These are phyloP conservation scores for Fusarium coicis DNA, from an alignment of 2,329 filamentous ascomycete genomes.

Conservation along the genomic window DNA sequence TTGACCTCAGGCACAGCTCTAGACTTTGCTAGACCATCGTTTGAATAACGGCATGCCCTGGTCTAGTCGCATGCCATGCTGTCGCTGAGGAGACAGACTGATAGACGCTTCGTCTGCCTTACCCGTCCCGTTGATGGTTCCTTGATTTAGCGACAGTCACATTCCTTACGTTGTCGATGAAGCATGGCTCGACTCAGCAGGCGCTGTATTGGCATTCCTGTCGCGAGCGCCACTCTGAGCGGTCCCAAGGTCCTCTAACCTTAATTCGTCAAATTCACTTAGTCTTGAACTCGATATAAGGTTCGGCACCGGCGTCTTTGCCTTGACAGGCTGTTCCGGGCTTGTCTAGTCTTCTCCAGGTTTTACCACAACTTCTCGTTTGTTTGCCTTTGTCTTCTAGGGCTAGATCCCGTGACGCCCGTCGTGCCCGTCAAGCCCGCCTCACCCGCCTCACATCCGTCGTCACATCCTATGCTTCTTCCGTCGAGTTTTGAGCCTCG, in stretches of 20 bases:
- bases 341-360: slow-evolving; percentile 28
- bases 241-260: slow-evolving; percentile 29
- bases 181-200: slow-evolving; percentile 21
- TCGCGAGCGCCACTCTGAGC: slow-evolving; percentile 27
- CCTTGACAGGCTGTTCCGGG: slow-evolving; percentile 18
- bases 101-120: slow-evolving; percentile 24
- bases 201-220: slow-evolving; percentile 34
- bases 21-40: slow-evolving; percentile 15
- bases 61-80: slow-evolving; percentile 16
- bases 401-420: slow-evolving; percentile 33
- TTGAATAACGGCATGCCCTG: slow-evolving; percentile 13
- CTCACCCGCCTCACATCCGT: slow-evolving; percentile 17
- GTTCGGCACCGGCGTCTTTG: slow-evolving; percentile 33
- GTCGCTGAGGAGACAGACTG: slow-evolving; percentile 15
- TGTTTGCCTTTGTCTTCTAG: slow-evolving; percentile 12
- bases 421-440: slow-evolving; percentile 21
- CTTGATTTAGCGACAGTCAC: slow-evolving; percentile 39
- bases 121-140: slow-evolving; percentile 36
- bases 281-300: slow-evolving; percentile 30
- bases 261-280: slow-evolving; percentile 31
- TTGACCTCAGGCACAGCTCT: slow-evolving; percentile 10
- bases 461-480: slow-evolving; percentile 27
- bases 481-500: slow-evolving; percentile 27
- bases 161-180: slow-evolving; percentile 38
- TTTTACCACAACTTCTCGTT: slow-evolving; percentile 11